phyloP scores from a whole-genome alignment of 1,139 yeast species.

The Pichia sp. region DNA sequence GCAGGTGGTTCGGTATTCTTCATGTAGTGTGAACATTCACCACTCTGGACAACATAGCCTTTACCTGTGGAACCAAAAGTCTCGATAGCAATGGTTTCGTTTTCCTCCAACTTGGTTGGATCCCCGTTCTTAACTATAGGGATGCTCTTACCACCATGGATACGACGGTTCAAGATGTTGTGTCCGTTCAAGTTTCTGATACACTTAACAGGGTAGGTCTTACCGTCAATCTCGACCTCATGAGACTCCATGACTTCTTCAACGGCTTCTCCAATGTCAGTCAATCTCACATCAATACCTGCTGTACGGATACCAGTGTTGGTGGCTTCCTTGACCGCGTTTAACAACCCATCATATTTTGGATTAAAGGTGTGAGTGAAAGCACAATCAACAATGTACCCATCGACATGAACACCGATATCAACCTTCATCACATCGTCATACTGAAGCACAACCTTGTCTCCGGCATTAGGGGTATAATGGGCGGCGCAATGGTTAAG shows the following conservation, averaged over 20 bases:
- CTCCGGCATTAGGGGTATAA: constrained; percentile 95
- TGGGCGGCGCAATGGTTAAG: constrained; percentile 96
- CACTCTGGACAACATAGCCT: constrained; percentile 80
- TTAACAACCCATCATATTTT: constrained; percentile 71
- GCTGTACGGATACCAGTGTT: constrained; percentile 89
- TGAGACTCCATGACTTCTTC: constrained; percentile 98
- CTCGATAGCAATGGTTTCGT: constrained; percentile 96
- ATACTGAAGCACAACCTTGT: constrained; percentile 68
- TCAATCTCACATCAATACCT: constrained; percentile 91
- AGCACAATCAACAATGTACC: constrained; percentile 93
- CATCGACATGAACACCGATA: constrained; percentile 94
- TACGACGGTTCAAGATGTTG: constrained; percentile 73
- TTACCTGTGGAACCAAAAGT: constrained; percentile 96
- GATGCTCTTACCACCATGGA: constrained; percentile 93
- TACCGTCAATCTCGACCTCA: constrained; percentile 87
- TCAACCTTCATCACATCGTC: constrained; percentile 97
- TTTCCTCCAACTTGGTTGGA: constrained; percentile 97
- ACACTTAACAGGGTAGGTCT: constrained; percentile 77
- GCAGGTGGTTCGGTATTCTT: constrained; percentile 46
- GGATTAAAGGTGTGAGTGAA: constrained; percentile 87
- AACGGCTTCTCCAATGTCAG: constrained; percentile 92
- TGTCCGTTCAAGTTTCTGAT: constrained; percentile 94
- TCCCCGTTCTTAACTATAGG: constrained; percentile 95
- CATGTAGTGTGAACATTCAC: constrained; percentile 95
- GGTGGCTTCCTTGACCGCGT: constrained; percentile 90